Percentiles rank a stretch among this genome's conserved stretches.
Conservation (phyloP, 805 yeast genomes). For the Maudiozyma turicensis region DNA sequence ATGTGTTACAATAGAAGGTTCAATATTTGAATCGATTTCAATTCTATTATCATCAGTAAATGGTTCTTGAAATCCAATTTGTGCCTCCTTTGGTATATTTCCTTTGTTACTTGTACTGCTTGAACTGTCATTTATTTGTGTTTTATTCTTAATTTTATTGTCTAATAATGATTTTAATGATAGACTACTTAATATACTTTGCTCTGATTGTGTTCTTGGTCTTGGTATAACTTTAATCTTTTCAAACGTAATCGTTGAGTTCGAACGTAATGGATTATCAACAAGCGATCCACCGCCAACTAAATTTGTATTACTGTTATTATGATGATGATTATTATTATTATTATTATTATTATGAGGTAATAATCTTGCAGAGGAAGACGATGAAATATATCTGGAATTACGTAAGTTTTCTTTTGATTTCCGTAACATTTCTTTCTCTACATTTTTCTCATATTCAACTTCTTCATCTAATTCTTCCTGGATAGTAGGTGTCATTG, state of each 20-base stretch:
- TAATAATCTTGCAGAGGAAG: background rate
- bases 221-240: conserved; percentile 52
- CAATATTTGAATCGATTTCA: background rate
- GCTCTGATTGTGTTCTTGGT: conserved; percentile 32
- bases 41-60: conserved; percentile 26
- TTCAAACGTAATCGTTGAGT: conserved; percentile 28
- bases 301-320: background rate
- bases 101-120: conserved; percentile 8
- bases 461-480: conserved; percentile 3
- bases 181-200: conserved; percentile 44
- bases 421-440: background rate
- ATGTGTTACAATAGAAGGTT: conserved; percentile 5
- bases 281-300: background rate
- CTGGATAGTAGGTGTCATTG: conserved; percentile 1
- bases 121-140: background rate
- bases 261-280: background rate
- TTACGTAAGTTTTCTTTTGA: background rate
- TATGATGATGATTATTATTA: background rate
- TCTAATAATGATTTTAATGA: conserved; percentile 53
- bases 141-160: conserved; percentile 1
- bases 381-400: background rate
- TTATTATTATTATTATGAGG: background rate
- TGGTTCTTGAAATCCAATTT: conserved; percentile 27
- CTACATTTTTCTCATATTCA: background rate
- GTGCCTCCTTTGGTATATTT: conserved; percentile 1